Evolutionary conservation across 768 basidiomycete genomes (phyloP), one percentile per base, ranked within the genome.

Genomic region (Auriscalpium microsporum): DNA sequence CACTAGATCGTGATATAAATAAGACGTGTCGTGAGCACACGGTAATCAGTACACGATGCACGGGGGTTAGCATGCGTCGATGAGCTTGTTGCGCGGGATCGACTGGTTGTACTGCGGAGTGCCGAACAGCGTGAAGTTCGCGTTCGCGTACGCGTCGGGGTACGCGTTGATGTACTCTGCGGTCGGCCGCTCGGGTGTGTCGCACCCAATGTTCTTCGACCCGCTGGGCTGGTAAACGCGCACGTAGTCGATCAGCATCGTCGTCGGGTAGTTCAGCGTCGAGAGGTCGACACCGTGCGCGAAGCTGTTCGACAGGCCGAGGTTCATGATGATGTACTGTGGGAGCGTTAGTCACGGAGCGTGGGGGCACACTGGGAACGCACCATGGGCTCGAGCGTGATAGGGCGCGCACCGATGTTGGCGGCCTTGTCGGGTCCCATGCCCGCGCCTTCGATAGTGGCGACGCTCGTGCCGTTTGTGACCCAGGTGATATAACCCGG

Each of bases 311-410:
- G 90, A 93, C 70, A 95, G 83, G 52, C 91, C 94, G 64, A 94
- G 72, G 68, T 94, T 94, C 64, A 80, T 73, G 60, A 96, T 84
- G 63, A 96, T 73, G 62, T 92, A 92, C 90, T 91, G 62, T 90
- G 62, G 9, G 1, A 28, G 34, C 28, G 19, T 47, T 9, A 16
- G 36, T 33, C 21, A 17, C 37, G 47, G n/a, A 10, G 38, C 13
- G 19, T 10, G 38, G 33, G 35, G 5, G 46, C 4, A 3, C 36
- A 14, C 35, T 7, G 33, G 28, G 11, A 8, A 60, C 79, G 48
- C 60, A 90, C 87, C 90, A 94, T 89, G 21, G 93, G 93, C 67
- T 96, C 93, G 58, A 83, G 79, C 0, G 93, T 76, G 11, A 95
- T 71, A 2, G 86, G 81, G 36, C 93, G 75, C 28, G 75, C 72